These are phyloP conservation scores for Xylaria bambusicola DNA, from an alignment of 495 filamentous ascomycete genomes.

Conservation along the genomic window DNA sequence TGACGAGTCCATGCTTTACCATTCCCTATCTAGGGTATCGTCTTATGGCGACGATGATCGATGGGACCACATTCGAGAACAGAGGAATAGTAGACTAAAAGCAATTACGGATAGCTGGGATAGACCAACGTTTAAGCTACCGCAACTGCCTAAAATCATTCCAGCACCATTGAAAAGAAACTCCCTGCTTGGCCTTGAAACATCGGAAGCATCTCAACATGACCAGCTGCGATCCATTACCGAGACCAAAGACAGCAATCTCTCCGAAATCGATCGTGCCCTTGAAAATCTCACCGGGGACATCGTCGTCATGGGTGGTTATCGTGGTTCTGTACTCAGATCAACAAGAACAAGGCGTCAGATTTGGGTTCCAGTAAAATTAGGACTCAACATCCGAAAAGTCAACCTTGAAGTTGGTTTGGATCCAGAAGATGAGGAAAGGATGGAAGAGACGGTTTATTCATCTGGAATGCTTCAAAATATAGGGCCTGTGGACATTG, in stretches of 20 bases:
- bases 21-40: constrained; percentile 70
- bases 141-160: constrained; percentile 56
- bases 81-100: constrained; percentile 85
- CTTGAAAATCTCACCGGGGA: constrained; percentile 76
- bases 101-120: constrained; percentile 90
- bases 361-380: constrained; percentile 92
- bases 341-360: constrained; percentile 81
- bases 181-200: constrained; percentile 24
- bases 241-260: constrained; percentile 27
- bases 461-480: constrained; percentile 84
- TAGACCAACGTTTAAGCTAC: constrained; percentile 68
- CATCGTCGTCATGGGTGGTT: constrained; percentile 86
- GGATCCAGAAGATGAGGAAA: constrained; percentile 80
- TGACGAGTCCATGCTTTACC: constrained; percentile 71
- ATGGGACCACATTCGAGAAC: constrained; percentile 75
- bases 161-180: constrained; percentile 44
- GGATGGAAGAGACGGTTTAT: constrained; percentile 77
- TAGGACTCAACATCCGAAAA: constrained; percentile 88
- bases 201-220: constrained; percentile 23
- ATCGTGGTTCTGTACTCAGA: constrained; percentile 83
- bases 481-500: constrained; percentile 88
- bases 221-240: constrained; percentile 13
- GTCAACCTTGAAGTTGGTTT: constrained; percentile 90
- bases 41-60: constrained; percentile 85
- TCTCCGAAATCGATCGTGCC: constrained; percentile 59